Base-by-base conservation (phyloP, 2,329 filamentous ascomycete genomes). In the Trichoderma cornu-damae region DNA sequence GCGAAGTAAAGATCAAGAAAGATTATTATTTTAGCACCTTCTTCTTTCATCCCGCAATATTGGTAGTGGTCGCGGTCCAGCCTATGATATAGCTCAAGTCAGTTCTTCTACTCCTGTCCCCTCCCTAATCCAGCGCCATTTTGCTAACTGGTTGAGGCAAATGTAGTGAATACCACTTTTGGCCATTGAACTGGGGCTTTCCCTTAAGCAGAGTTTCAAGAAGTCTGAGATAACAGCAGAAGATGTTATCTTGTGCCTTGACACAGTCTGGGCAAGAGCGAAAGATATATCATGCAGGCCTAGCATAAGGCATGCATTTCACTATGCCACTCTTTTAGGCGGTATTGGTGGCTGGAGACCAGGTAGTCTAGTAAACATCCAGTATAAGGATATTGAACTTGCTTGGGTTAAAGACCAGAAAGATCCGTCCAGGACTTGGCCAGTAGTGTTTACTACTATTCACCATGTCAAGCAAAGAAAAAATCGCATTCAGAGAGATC, bases 81-180 rank as follows among this genome's bases (percentile, higher is more conserved):
- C 46, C 18, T 51, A 57, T 40, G 54, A 51, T 9, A 57, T 57
- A 42, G 46, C 35, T 44, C 14, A 30, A 12, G 54, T 50, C n/a
- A 44, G 54, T 43, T 22, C 35, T 35, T 50, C 24, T 18, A 9
- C 16, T 44, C 40, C 18, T 18, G 16, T 40, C 14, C 20, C 53
- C 44, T 40, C 42, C 28, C 24, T 16, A n/a, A 40, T 9, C 8
- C 22, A n/a, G 30, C 43, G n/a, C 18, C 11, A 37, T 47, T 40
- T 56, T 35, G 35, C 43, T 57, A 14, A 57, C 20, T 20, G 14
- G 14, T 8, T 11, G 43, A 16, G 35, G 16, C 22, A 32, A 49
- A 8, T 57, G 28, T n/a, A 57, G 53, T 57, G 53, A 43, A 57
- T 57, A 32, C 53, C 53, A 6, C 24, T 28, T 14, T 49, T 57